Conservation (phyloP, 2,329 filamentous ascomycete genomes). For the Fusarium sambucinum region DNA sequence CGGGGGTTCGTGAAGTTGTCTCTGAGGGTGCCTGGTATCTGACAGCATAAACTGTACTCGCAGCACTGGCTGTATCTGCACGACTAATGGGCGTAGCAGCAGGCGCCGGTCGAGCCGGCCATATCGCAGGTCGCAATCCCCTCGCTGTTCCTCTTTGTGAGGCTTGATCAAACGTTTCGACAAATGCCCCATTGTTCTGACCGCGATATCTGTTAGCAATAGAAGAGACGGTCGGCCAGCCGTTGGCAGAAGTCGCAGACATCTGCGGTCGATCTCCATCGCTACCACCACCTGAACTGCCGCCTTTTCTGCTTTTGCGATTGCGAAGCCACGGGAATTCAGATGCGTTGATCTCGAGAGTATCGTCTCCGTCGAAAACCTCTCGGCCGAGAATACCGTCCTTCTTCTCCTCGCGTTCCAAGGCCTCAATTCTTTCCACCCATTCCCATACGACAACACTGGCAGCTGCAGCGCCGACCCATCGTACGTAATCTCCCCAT, state of each 20-base stretch:
- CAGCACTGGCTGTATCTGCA: constrained; percentile 72
- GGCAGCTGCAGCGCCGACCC: constrained; percentile 94
- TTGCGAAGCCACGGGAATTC: constrained; percentile 63
- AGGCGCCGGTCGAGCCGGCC: constrained; percentile 68
- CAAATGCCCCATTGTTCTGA: constrained; percentile 32
- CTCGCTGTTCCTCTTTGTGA: constrained; percentile 49
- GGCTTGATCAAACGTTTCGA: constrained; percentile 43
- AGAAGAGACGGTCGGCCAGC: constrained; percentile 48
- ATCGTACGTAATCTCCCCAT: constrained; percentile 95
- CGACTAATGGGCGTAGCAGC: constrained; percentile 69
- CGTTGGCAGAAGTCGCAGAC: constrained; percentile 37
- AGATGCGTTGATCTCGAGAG: constrained; percentile 74
- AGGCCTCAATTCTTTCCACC: constrained; percentile 93
- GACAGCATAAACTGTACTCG: constrained; percentile 73
- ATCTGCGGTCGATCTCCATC: constrained; percentile 32
- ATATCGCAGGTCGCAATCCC: constrained; percentile 63
- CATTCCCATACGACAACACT: constrained; percentile 99
- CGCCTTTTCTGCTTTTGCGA: constrained; percentile 53
- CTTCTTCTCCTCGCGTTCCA: constrained; percentile 93
- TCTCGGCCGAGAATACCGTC: constrained; percentile 92
- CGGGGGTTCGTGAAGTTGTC: constrained; percentile 60
- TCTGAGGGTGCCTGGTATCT: constrained; percentile 71
- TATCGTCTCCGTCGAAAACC: constrained; percentile 94
- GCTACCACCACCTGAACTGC: constrained; percentile 21
- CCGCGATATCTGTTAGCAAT: constrained; percentile 47